A percentile compares a stretch with the other conserved stretches of the same genome.
Evolutionary conservation across 2,329 filamentous ascomycete species (phyloP).

Genomic region (Fusarium sp.): DNA sequence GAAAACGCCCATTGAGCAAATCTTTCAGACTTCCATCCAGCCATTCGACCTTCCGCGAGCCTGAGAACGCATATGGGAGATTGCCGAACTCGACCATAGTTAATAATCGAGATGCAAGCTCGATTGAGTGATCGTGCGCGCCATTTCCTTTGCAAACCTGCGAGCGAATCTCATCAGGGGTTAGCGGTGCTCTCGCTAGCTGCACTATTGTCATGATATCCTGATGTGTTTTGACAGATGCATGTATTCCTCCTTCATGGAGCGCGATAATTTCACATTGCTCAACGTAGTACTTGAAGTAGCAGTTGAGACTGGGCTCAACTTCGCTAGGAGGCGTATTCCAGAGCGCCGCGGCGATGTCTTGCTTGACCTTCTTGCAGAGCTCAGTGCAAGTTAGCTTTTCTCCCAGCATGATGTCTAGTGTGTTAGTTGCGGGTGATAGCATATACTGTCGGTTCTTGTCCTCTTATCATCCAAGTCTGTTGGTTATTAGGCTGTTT

Average conservation of each 20-base stretch:
- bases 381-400: neutral
- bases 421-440: accelerated
- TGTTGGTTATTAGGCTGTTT: too few relatives aligned
- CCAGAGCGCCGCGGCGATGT: neutral
- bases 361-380: neutral
- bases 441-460: neutral
- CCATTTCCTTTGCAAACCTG: neutral
- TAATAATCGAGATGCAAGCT: neutral
- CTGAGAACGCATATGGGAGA: neutral
- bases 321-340: neutral
- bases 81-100: conserved; percentile 6
- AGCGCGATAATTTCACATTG: neutral
- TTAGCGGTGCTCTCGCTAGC: neutral
- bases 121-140: neutral
- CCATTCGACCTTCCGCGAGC: conserved; percentile 1
- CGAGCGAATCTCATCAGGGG: neutral
- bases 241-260: neutral
- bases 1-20: neutral
- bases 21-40: neutral
- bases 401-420: neutral
- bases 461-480: neutral
- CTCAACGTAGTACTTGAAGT: neutral
- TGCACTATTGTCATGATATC: neutral
- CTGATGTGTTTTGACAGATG: neutral
- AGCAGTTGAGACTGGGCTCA: neutral